Percentiles rank a stretch among this genome's conserved stretches.
Evolutionary conservation across 345 rosid species (phyloP).

Genomic region (Acer negundo): DNA sequence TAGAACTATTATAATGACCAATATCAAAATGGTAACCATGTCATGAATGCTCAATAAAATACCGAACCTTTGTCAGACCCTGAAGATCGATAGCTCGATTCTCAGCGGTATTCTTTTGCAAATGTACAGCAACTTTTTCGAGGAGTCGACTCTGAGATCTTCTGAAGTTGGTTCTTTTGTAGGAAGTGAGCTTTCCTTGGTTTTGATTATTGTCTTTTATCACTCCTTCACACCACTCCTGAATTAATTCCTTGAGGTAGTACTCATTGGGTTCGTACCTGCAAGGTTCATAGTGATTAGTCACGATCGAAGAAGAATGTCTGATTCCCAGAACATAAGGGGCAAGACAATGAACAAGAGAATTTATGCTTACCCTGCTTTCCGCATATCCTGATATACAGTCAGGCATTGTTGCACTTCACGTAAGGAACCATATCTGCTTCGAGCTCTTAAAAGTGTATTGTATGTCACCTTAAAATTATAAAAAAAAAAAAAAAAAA

Average conservation of each 20-base stretch:
- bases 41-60: neutral
- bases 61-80: slow-evolving; percentile 70
- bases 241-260: slow-evolving; percentile 82
- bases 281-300: slow-evolving; percentile 25
- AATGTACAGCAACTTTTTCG: slow-evolving; percentile 75
- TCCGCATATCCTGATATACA: slow-evolving; percentile 88
- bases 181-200: slow-evolving; percentile 34
- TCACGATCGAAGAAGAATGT: neutral
- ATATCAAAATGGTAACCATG: neutral
- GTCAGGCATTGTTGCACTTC: slow-evolving; percentile 91
- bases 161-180: slow-evolving; percentile 38
- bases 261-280: slow-evolving; percentile 82
- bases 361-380: slow-evolving; percentile 67
- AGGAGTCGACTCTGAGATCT: slow-evolving; percentile 65
- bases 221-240: slow-evolving; percentile 98
- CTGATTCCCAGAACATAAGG: neutral
- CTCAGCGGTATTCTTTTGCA: slow-evolving; percentile 57
- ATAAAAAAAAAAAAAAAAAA: neutral
- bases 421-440: slow-evolving; percentile 74
- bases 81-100: slow-evolving; percentile 72
- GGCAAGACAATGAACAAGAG: slow-evolving; percentile 10
- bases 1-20: neutral
- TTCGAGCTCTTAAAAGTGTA: slow-evolving; percentile 78
- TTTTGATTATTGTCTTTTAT: slow-evolving; percentile 50
- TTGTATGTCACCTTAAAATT: slow-evolving; percentile 79